Conservation (phyloP, 2,329 filamentous ascomycete genomes). For the Colletotrichum phormii region DNA sequence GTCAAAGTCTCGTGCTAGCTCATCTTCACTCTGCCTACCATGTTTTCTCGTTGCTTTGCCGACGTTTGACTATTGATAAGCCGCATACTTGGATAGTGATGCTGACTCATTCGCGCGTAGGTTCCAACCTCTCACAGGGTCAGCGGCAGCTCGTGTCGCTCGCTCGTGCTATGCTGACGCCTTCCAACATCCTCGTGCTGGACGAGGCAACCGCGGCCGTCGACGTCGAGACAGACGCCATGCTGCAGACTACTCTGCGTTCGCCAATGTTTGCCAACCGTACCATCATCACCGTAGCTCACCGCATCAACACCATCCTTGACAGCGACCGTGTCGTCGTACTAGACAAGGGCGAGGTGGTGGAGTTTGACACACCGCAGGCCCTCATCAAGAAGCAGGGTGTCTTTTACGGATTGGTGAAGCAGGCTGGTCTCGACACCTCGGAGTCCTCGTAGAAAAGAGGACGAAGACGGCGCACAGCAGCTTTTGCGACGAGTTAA, state of each 20-base stretch:
- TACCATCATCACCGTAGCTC: slow-evolving; percentile 98
- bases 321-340: slow-evolving; percentile 91
- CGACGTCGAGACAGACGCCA: slow-evolving; percentile 75
- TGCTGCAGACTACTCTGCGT: slow-evolving; percentile 73
- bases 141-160: slow-evolving; percentile 95
- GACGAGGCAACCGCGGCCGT: slow-evolving; percentile 93
- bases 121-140: slow-evolving; percentile 94
- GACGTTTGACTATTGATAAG: slow-evolving; percentile 16
- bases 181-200: slow-evolving; percentile 95
- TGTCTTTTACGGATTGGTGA: slow-evolving; percentile 89
- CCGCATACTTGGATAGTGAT: slow-evolving; percentile 34
- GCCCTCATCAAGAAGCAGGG: slow-evolving; percentile 81
- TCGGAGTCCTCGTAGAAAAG: slow-evolving; percentile 45
- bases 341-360: slow-evolving; percentile 88
- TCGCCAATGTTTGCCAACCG: slow-evolving; percentile 83
- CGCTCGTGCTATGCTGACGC: slow-evolving; percentile 91
- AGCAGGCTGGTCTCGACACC: slow-evolving; percentile 82
- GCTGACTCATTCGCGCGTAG: slow-evolving; percentile 55
- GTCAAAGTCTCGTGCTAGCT: slow-evolving; percentile 45
- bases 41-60: not conserved
- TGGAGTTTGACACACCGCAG: slow-evolving; percentile 90
- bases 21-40: slow-evolving; percentile 35
- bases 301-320: slow-evolving; percentile 97
- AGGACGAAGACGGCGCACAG: slow-evolving; percentile 9
- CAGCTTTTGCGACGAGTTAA: slow-evolving; percentile 1